Evolutionary conservation across 2,329 filamentous ascomycete genomes (phyloP).

Genomic region (Berkeleyomyces rouxiae): DNA sequence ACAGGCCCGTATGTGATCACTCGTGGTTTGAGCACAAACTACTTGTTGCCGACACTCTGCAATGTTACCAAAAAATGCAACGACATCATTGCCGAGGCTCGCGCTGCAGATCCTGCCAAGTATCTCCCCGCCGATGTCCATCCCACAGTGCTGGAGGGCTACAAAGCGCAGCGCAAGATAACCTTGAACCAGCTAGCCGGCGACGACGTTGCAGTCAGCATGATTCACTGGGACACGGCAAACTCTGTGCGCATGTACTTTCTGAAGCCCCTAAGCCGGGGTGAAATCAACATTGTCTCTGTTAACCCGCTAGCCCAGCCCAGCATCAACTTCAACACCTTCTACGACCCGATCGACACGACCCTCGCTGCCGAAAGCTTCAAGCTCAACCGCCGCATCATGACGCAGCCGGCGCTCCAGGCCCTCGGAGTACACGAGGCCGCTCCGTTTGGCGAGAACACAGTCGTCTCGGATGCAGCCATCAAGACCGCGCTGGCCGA

Average conservation of each 20-base stretch:
- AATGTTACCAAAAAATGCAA: constrained; percentile 20
- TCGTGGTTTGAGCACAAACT: constrained; percentile 18
- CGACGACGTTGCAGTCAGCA: constrained; percentile 17
- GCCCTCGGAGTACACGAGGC: constrained; percentile 19
- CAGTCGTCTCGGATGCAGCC: constrained; percentile 17
- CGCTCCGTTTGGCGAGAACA: constrained; percentile 17
- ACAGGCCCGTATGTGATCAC: constrained; percentile 20
- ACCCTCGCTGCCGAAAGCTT: constrained; percentile 19
- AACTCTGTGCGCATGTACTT: constrained; percentile 20
- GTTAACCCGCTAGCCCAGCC: constrained; percentile 22
- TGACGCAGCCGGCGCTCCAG: constrained; percentile 19
- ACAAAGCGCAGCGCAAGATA: constrained; percentile 22
- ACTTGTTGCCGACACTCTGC: constrained; percentile 21
- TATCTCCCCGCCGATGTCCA: constrained; percentile 22
- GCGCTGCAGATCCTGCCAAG: constrained; percentile 20
- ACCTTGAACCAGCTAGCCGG: constrained; percentile 20
- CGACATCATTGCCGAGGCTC: constrained; percentile 17
- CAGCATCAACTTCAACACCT: constrained; percentile 23
- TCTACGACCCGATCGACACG: constrained; percentile 24
- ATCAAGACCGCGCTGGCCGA: constrained; percentile 16
- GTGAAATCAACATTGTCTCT: constrained; percentile 24
- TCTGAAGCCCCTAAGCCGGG: constrained; percentile 25
- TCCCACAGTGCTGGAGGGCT: constrained; percentile 24
- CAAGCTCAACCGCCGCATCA: constrained; percentile 22
- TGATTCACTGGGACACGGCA: constrained; percentile 21